A percentile compares a stretch with the other conserved stretches of the same genome.
These are phyloP conservation scores for Fusarium euwallaceae DNA, from an alignment of 2,329 filamentous ascomycete genomes.

Conservation along the genomic window DNA sequence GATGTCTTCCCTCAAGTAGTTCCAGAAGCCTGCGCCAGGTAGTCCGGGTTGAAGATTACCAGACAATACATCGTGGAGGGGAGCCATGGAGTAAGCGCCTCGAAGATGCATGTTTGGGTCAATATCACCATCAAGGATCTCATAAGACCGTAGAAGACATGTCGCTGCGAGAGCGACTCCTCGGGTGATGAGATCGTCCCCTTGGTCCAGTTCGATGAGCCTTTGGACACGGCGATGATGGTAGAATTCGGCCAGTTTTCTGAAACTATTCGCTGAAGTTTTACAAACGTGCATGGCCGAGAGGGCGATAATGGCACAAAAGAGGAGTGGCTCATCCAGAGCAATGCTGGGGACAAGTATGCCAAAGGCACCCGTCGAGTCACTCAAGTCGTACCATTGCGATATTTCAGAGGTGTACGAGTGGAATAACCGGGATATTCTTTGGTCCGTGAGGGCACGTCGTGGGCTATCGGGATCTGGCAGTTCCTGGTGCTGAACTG, in stretches of 20 bases:
- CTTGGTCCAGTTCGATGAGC: constrained; percentile 54
- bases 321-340: constrained; percentile 56
- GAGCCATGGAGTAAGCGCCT: constrained; percentile 61
- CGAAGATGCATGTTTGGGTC: constrained; percentile 60
- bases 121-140: constrained; percentile 59
- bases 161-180: constrained; percentile 60
- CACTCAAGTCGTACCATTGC: constrained; percentile 63
- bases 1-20: constrained; percentile 66
- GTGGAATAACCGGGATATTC: constrained; percentile 53
- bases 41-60: constrained; percentile 47
- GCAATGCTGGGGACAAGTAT: constrained; percentile 53
- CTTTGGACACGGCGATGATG: constrained; percentile 56
- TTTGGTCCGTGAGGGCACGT: constrained; percentile 47
- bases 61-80: constrained; percentile 42
- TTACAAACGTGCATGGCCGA: constrained; percentile 57
- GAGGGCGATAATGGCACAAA: constrained; percentile 60
- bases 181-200: constrained; percentile 48
- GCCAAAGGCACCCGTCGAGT: constrained; percentile 52
- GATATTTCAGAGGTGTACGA: constrained; percentile 57
- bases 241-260: constrained; percentile 53
- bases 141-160: constrained; percentile 62
- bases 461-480: constrained; percentile 41
- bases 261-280: constrained; percentile 46
- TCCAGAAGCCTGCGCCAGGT: constrained; percentile 61
- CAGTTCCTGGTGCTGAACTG: constrained; percentile 23